Percentiles rank a stretch among this genome's conserved stretches.
Conservation (phyloP, 2,329 filamentous ascomycete genomes). For the Fonsecaea nubica region DNA sequence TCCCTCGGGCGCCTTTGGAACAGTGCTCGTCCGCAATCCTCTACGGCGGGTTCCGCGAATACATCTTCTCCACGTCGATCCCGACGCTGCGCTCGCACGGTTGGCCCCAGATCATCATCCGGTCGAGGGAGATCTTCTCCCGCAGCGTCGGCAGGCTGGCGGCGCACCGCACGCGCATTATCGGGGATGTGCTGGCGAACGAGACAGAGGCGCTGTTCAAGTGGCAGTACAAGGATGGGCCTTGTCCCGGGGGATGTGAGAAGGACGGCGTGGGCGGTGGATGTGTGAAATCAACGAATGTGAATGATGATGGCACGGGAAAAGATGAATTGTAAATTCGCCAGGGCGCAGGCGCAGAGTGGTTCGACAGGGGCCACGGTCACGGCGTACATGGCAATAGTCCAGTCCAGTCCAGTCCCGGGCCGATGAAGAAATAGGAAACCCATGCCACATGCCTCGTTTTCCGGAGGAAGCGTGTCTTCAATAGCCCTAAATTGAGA, state of each 20-base stretch:
- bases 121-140: conserved; percentile 56
- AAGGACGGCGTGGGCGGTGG: background rate
- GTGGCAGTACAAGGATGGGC: conserved; percentile 61
- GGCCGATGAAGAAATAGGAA: background rate
- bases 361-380: background rate
- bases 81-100: conserved; percentile 54
- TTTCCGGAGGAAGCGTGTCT: background rate
- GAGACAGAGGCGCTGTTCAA: conserved; percentile 62
- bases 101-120: conserved; percentile 60
- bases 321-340: conserved; percentile 11
- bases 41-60: conserved; percentile 63
- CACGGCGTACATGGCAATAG: background rate
- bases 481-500: background rate
- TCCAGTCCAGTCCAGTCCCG: background rate
- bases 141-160: conserved; percentile 37
- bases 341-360: background rate
- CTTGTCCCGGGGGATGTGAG: conserved; percentile 25
- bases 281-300: conserved; percentile 6
- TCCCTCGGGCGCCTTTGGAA: background rate
- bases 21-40: conserved; percentile 63
- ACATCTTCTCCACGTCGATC: conserved; percentile 62
- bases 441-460: background rate
- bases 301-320: background rate
- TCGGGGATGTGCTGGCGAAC: conserved; percentile 56
- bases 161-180: conserved; percentile 49